Conservation (phyloP, 371 early-diverging fungal species). For the Haplosporangium sp. region DNA sequence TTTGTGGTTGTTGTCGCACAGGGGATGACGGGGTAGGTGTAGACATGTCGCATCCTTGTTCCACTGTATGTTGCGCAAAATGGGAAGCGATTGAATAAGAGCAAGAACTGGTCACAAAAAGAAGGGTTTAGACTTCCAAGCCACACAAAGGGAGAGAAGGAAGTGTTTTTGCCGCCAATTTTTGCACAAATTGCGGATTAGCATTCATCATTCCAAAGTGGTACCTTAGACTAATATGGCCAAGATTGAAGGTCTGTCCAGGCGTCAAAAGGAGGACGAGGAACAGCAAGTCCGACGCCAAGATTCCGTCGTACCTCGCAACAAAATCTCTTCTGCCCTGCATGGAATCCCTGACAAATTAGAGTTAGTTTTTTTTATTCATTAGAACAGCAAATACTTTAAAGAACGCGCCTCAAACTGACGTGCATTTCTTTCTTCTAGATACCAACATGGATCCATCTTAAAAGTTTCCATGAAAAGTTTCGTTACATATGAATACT, state of each 20-base stretch:
- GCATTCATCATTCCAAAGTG: not conserved
- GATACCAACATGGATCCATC: constrained; percentile 81
- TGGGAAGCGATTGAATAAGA: not conserved
- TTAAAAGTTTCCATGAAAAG: constrained; percentile 82
- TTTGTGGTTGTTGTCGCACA: not conserved
- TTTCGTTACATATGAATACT: constrained; percentile 94
- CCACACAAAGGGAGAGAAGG: not conserved
- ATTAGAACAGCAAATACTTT: not conserved
- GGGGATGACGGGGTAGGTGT: constrained; percentile 7
- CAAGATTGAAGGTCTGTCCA: constrained; percentile 18
- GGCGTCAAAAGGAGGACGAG: constrained; percentile 15
- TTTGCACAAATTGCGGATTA: not conserved
- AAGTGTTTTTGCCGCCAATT: constrained; percentile 18
- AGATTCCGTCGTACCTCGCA: constrained; percentile 19
- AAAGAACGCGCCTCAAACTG: not conserved
- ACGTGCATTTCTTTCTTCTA: constrained; percentile 24
- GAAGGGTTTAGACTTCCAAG: not conserved
- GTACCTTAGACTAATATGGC: not conserved
- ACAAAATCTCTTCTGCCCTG: constrained; percentile 12
- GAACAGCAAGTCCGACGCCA: not conserved
- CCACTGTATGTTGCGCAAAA: not conserved
- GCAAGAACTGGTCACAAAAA: not conserved
- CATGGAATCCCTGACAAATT: constrained; percentile 26
- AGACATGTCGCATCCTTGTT: constrained; percentile 10
- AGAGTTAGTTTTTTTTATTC: constrained; percentile 17